Evolutionary conservation across 2,329 filamentous ascomycete genomes (phyloP).

Genomic region (Cryphonectria nitschkei): DNA sequence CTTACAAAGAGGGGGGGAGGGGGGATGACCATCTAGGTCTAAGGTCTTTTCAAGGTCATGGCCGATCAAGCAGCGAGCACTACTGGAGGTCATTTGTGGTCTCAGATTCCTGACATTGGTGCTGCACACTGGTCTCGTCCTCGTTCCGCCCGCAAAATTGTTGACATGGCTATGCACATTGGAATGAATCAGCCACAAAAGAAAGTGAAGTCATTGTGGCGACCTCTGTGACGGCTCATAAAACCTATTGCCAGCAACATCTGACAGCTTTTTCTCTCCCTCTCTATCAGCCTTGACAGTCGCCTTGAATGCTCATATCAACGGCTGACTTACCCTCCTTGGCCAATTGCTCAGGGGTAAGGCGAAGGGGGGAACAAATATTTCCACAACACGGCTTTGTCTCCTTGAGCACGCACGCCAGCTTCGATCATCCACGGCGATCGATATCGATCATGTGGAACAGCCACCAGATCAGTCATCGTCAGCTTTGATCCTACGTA

Average conservation of each 20-base stretch:
- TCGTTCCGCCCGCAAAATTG: neutral
- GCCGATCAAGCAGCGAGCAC: neutral
- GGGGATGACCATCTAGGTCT: neutral
- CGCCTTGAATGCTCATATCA: neutral
- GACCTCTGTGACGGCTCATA: neutral
- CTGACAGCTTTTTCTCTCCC: neutral
- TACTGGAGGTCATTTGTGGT: neutral
- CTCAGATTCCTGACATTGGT: neutral
- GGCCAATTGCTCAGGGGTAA: neutral
- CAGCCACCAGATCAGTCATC: constrained; percentile 2
- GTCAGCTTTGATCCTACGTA: neutral
- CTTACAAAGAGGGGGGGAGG: no score
- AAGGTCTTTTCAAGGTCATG: neutral
- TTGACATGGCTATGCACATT: neutral
- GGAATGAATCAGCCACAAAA: neutral
- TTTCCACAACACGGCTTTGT: neutral
- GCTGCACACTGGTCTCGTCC: neutral
- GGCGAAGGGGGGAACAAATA: neutral
- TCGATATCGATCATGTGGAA: neutral
- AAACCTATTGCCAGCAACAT: neutral
- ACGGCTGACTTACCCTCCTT: neutral
- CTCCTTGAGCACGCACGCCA: neutral
- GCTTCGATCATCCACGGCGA: neutral
- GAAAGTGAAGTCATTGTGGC: neutral
- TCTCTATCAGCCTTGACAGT: neutral